Percentiles rank a stretch among this genome's conserved stretches.
Evolutionary conservation across 2,329 filamentous ascomycete genomes (phyloP).

Genomic region (Aquanectria penicillioides): DNA sequence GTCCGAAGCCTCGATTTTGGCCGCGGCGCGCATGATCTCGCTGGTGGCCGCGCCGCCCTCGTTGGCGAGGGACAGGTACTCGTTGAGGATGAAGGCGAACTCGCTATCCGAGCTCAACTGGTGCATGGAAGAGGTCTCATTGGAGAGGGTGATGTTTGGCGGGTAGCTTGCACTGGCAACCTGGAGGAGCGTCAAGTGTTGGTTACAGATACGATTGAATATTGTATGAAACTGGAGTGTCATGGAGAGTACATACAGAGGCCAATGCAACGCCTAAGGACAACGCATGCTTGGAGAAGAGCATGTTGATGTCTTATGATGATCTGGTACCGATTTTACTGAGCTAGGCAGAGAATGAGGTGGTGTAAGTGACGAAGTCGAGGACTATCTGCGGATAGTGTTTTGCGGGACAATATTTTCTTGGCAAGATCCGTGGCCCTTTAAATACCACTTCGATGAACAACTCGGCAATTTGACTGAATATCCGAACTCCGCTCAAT

Average conservation of each 20-base stretch:
- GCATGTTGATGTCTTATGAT: not conserved
- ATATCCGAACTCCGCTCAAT: not conserved
- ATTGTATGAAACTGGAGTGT: not conserved
- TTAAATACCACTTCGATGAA: not conserved
- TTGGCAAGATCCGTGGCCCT: not conserved
- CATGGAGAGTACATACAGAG: not conserved
- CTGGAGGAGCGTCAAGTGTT: not conserved
- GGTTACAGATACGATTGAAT: too few relatives aligned
- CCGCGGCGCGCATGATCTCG: constrained; percentile 25
- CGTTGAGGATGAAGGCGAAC: constrained; percentile 28
- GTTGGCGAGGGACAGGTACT: constrained; percentile 28
- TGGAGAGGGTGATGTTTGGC: constrained; percentile 14
- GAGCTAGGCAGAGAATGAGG: not conserved
- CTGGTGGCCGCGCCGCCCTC: constrained; percentile 21
- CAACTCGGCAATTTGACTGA: not conserved
- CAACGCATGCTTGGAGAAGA: not conserved
- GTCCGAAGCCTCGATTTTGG: constrained; percentile 15
- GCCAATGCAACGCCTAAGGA: not conserved
- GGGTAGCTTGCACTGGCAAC: not conserved
- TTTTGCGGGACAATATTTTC: too few relatives aligned
- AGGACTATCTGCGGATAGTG: too few relatives aligned
- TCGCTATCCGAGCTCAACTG: constrained; percentile 25
- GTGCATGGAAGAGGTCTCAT: constrained; percentile 24
- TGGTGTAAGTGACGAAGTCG: too few relatives aligned
- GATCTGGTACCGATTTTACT: not conserved